These are phyloP conservation scores for Chrysophaeum taylorii DNA, from an alignment of 352 stramenopile genomes.

Conservation along the genomic window DNA sequence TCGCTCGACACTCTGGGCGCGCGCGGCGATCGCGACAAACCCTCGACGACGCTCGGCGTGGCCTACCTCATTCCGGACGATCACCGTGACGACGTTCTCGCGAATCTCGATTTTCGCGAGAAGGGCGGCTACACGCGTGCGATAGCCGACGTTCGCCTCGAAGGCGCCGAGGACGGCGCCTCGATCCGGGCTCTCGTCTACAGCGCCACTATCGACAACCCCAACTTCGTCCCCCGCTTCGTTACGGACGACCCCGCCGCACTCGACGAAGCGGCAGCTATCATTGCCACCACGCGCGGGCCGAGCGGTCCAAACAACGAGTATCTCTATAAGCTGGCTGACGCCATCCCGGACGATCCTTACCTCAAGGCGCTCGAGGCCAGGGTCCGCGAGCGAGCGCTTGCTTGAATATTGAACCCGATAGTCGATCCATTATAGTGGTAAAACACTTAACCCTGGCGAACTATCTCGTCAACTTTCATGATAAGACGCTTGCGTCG, in stretches of 20 bases:
- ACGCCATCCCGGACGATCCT: no score
- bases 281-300: neutral
- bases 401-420: no score
- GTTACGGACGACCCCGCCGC: neutral
- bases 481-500: no score
- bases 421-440: no score
- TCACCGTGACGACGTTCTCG: neutral
- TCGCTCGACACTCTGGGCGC: no score
- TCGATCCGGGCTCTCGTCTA: neutral
- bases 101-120: neutral
- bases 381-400: no score
- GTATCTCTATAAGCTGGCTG: no score
- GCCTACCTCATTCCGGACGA: neutral
- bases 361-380: no score
- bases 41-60: neutral
- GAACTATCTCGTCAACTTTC: no score
- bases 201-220: neutral
- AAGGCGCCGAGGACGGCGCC: neutral
- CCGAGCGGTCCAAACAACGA: neutral
- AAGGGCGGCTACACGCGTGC: conserved; percentile 3
- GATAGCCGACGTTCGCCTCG: neutral
- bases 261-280: neutral
- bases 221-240: neutral
- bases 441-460: no score
- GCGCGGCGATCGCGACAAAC: no score